Evolutionary conservation across 805 yeast species (phyloP), one percentile per base, ranked within the genome.

Genomic region (Candida sanyiensis): DNA sequence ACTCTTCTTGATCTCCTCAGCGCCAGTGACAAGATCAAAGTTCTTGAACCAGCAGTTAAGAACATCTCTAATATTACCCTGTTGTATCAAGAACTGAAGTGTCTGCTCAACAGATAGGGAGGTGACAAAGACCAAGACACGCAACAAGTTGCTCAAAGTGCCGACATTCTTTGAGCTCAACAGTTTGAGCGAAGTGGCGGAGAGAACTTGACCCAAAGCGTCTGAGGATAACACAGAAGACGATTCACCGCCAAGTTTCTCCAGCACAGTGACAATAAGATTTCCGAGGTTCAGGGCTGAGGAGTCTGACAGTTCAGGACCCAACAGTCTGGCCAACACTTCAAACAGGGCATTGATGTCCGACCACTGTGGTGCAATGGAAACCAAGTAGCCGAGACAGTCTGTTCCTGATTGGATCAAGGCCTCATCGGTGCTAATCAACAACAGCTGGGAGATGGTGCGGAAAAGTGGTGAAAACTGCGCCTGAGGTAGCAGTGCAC

Each of bases 41-140:
- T 86, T 73, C 19, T 75, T 76, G 35, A 90, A 71, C 97, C 97
- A 93, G 37, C 83, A 80, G 2, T 81, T 80, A 37, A 90, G 57
- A 1, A 86, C 75, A 3, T 71, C 59, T 18, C 64, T 63, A 11
- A 41, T 19, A 8, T 88, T 63, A 7, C 49, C 56, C 7, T 65
- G 40, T 6, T 47, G 47, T 16, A 67, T 62, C 37, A 90, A 68
- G 41, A 86, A 79, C 28, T 75, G 67, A 3, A 89, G 61, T 26
- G 86, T 78, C 13, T 78, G 78, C 7, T 58, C 58, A 0, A 93
- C 78, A 27, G 88, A 77, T 2, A 69, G 57, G 27, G 75, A 63
- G 4, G 85, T 75, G 53, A 90, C 66, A 43, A 78, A 74, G 49
- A 93, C 83, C 53, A 88, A 77, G 5, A 93, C 86, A 47, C 78